Base-by-base conservation (phyloP, 2,329 filamentous ascomycete species). In the Arthrobotrys megalospora region DNA sequence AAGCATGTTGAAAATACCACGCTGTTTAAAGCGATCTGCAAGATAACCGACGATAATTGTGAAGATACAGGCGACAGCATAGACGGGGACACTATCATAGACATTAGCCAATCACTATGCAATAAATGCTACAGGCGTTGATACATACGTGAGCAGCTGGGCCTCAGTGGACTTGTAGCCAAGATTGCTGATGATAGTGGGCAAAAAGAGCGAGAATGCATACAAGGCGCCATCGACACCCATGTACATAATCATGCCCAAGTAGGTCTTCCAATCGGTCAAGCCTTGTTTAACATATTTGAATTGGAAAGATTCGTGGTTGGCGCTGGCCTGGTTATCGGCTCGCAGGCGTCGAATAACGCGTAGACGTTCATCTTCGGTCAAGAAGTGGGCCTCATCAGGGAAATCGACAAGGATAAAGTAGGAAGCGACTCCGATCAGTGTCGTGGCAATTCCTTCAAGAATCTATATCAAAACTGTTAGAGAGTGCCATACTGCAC, bases 341-440 rank as follows among this genome's bases (percentile, higher is more conserved):
- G 86, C 83, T 60, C 88, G 88, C 8, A 97, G 86, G 1, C 93
- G 89, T 4, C 89, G 87, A n/a, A 93, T 85, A 0, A 96, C 91
- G 7, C 93, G 89, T 5, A 86, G 87, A 28, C 92, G 91, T 81
- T 97, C 93, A 8, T 89, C 87, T 0, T 89, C 87, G 0, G 89
- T 88, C 6, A 97, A 87, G 83, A 96, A 96, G 0, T 83, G 89
- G 21, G 92, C 93, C 72, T 92, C 87, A 79, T 92, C 91, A 0
- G 93, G 93, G 82, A 94, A 96, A 83, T 97, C 92, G 80, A 93
- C 89, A 0, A 96, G 92, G 85, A 92, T 89, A 90, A 90, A 94
- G 85, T 91, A 94, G 0, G 89, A 92, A 0, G 86, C 84, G 4
- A 92, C 80, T 1, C 91, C 93, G 24, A 93, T 87, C 0, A 93